A percentile compares a stretch with the other conserved stretches of the same genome.
Conservation (phyloP, 176 grass and related monocot species). For the Phoenix dactylifera region DNA sequence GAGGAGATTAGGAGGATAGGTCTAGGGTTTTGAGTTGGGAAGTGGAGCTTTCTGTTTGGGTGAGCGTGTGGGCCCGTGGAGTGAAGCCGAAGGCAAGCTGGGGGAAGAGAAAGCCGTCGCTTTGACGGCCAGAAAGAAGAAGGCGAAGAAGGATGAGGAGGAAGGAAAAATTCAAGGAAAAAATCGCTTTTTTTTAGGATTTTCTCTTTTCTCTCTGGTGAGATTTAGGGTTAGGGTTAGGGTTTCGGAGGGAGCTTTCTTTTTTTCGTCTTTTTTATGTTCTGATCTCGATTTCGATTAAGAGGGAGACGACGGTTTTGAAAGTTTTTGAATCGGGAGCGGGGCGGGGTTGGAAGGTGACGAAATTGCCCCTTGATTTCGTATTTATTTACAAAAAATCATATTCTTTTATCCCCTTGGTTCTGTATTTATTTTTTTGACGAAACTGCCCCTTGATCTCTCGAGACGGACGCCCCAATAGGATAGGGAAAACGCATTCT, state of each 20-base stretch:
- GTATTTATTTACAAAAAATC: too few relatives aligned
- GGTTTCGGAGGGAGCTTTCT: background rate
- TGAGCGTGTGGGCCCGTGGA: slow-evolving; percentile 27
- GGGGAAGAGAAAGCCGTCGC: slow-evolving; percentile 18
- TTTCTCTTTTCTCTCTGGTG: too few relatives aligned
- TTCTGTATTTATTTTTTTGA: too few relatives aligned
- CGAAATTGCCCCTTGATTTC: too few relatives aligned
- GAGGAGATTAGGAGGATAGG: slow-evolving; percentile 18
- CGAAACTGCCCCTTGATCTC: too few relatives aligned
- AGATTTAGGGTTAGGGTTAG: background rate
- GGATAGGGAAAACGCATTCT: too few relatives aligned
- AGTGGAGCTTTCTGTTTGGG: slow-evolving; percentile 39
- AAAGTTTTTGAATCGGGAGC: slow-evolving; percentile 54
- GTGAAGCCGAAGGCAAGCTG: slow-evolving; percentile 55
- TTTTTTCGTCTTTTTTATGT: background rate
- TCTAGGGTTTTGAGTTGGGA: slow-evolving; percentile 16
- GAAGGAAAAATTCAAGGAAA: background rate
- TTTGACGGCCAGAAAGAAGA: slow-evolving; percentile 37
- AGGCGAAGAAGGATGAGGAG: background rate
- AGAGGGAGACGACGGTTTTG: slow-evolving; percentile 31
- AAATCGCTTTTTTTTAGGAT: background rate
- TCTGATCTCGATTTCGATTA: slow-evolving; percentile 22
- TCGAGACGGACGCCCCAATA: too few relatives aligned
- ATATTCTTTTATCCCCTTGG: too few relatives aligned
- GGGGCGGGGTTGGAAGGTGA: background rate